Percentiles rank a stretch among this genome's conserved stretches.
These are phyloP conservation scores for Lasiodiplodia citricola DNA, from an alignment of 2,329 filamentous ascomycete species.

Conservation along the genomic window DNA sequence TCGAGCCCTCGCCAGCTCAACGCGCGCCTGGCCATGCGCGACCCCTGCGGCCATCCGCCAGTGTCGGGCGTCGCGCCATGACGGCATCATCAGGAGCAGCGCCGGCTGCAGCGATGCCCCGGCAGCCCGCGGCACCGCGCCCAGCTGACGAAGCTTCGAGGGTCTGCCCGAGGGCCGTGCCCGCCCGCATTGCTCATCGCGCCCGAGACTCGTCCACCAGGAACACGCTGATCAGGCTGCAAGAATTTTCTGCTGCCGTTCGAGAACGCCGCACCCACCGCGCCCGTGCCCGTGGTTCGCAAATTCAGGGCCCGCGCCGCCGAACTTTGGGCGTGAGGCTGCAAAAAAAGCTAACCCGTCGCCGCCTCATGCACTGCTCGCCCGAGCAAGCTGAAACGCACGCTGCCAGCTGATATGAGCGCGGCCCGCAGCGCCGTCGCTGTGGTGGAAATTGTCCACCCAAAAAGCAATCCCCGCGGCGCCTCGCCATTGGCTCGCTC, in stretches of 20 bases:
- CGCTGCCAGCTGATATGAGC: not conserved
- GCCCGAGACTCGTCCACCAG: conserved; percentile 10
- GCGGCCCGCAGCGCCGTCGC: conserved; percentile 1
- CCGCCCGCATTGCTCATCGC: not conserved
- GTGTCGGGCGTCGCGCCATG: not conserved
- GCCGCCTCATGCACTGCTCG: conserved; percentile 1
- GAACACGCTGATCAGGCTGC: conserved; percentile 14
- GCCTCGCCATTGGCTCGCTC: not conserved
- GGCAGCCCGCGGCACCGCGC: not conserved
- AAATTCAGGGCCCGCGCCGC: conserved; percentile 1
- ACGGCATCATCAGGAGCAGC: conserved; percentile 11
- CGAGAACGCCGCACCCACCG: not conserved
- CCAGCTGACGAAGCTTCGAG: conserved; percentile 21
- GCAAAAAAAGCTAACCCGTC: not conserved
- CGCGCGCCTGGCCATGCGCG: conserved; percentile 15
- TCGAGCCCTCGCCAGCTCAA: conserved; percentile 2
- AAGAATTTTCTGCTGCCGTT: not conserved
- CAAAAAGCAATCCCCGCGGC: conserved; percentile 16
- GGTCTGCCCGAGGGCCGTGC: conserved; percentile 12
- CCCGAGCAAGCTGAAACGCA: conserved; percentile 12
- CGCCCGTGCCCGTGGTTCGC: not conserved
- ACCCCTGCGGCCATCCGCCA: conserved; percentile 15
- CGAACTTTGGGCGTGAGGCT: not conserved
- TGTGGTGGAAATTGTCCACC: conserved; percentile 16
- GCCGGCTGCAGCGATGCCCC: conserved; percentile 10